Conservation (phyloP, 768 basidiomycete species). For the Boletus coccyginus region DNA sequence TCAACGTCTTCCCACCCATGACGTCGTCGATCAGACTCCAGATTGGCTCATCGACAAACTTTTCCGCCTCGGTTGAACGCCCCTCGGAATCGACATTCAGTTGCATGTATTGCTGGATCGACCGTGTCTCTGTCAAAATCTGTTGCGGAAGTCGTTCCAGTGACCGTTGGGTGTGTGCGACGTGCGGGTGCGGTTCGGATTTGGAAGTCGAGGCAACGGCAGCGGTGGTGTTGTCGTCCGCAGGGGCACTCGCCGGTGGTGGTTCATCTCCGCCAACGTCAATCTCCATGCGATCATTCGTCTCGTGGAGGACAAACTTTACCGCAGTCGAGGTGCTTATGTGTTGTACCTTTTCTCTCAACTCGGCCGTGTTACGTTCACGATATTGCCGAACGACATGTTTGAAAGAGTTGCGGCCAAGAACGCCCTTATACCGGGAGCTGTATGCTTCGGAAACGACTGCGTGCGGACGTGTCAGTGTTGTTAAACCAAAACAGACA, state of each 20-base stretch:
- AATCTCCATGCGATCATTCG: neutral
- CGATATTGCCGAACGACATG: slow-evolving; percentile 47
- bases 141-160: slow-evolving; percentile 40
- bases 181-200: neutral
- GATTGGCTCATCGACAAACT: slow-evolving; percentile 20
- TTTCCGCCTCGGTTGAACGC: slow-evolving; percentile 3
- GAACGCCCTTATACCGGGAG: slow-evolving; percentile 55
- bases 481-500: neutral
- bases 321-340: slow-evolving; percentile 1
- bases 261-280: neutral
- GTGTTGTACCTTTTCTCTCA: slow-evolving; percentile 12
- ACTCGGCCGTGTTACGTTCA: slow-evolving; percentile 20
- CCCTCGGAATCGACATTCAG: slow-evolving; percentile 24
- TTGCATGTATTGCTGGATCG: slow-evolving; percentile 42
- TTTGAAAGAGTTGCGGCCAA: slow-evolving; percentile 46
- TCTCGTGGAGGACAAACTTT: neutral
- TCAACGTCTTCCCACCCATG: slow-evolving; percentile 33
- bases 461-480: slow-evolving; percentile 20
- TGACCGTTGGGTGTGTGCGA: slow-evolving; percentile 23
- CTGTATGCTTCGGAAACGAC: slow-evolving; percentile 69
- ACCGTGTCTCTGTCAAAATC: slow-evolving; percentile 36
- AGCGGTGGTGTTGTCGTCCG: neutral
- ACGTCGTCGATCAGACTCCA: slow-evolving; percentile 40
- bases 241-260: neutral
- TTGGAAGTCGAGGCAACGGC: slow-evolving; percentile 4